These are phyloP conservation scores for Senecio squalidus DNA, from an alignment of 140 eudicot genomes.

Conservation along the genomic window DNA sequence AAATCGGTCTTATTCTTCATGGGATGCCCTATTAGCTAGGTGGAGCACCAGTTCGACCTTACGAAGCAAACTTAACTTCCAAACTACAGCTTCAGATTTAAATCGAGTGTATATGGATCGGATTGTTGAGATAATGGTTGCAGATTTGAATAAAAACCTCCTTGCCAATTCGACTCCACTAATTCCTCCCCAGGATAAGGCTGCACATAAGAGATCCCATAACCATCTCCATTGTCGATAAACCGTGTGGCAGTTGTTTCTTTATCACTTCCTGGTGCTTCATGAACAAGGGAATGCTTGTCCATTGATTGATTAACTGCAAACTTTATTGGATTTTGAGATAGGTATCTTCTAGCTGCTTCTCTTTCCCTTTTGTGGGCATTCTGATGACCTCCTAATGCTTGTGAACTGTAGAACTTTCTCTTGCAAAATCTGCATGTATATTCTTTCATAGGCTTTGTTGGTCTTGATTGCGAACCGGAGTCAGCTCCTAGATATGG, in stretches of 20 bases:
- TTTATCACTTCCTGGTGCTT: neutral
- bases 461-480: constrained; percentile 21
- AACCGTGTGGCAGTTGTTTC: neutral
- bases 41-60: no score
- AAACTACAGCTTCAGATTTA: neutral
- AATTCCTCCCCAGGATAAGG: neutral
- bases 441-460: constrained; percentile 10
- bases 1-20: no score
- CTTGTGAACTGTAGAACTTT: constrained; percentile 32
- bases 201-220: neutral
- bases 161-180: neutral
- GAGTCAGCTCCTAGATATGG: constrained; percentile 21
- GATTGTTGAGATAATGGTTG: neutral
- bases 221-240: neutral
- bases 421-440: constrained; percentile 26
- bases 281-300: neutral
- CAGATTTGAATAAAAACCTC: neutral
- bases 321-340: no score
- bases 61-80: no score
- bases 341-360: constrained; percentile 6
- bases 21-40: no score
- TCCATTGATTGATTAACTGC: neutral
- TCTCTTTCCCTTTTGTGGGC: constrained; percentile 33
- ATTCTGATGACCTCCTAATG: constrained; percentile 42
- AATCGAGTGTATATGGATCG: neutral